Base-by-base conservation (phyloP, 2,329 filamentous ascomycete genomes). In the Seiridium cupressi region DNA sequence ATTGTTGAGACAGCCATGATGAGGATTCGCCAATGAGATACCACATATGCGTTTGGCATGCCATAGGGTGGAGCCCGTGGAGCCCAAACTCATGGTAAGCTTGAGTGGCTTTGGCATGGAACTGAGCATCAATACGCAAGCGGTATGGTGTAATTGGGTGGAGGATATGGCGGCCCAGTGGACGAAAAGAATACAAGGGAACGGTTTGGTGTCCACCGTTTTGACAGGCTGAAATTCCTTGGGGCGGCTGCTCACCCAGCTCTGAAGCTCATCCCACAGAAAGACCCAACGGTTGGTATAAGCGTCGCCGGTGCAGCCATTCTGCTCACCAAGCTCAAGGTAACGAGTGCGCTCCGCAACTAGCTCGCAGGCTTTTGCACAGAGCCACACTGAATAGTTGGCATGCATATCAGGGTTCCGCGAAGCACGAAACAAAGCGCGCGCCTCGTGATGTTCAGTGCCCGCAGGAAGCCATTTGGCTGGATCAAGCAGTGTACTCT, bases 331-430 rank as follows among this genome's bases (percentile, higher is more conserved):
- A 1, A 83, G 71, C 63, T 84, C 81, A 3, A 77, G 64, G 62
- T 75, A 80, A 40, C 78, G 77, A 3, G 81, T 83, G 18, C 77
- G 78, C 57, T 79, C 75, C 7, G 79, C 76, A 10, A 83, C 72
- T 3, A 86, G 76, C 63, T 84, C 78, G 60, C 79, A 83, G 2
- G 79, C 78, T 59, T 77, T 78, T 3, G 83, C 79, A 55, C 78
- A 81, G 1, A 88, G 75, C 63, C 83, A 87, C 2, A 87, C 83
- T 6, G 84, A 77, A 63, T 83, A 84, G 64, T 87, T 87, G 38
- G 84, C 84, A 62, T 85, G 79, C 77, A 82, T 84, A 63, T 87
- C 84, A 4, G 80, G 75, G 8, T 72, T 73, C 65, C 63, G 62
- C 13, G 60, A 57, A 11, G 51, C 62, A 42, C 69, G 68, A 64